A percentile compares a stretch with the other conserved stretches of the same genome.
phyloP scores from a whole-genome alignment of 148 eudicot genomes.

The Camellia sinensis region DNA sequence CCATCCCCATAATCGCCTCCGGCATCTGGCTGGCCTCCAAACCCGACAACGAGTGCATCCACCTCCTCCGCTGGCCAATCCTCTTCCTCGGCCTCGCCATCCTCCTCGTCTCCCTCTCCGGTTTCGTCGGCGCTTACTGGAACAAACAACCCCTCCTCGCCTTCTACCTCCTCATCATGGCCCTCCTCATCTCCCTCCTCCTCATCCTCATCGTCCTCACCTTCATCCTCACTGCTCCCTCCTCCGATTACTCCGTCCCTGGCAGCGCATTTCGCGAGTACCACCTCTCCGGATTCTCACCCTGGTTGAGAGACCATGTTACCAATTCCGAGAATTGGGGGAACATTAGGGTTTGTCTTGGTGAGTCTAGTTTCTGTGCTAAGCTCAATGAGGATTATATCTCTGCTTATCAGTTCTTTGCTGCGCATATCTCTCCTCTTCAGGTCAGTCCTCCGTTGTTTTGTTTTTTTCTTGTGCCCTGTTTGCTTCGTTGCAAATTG shows the following conservation, averaged over 20 bases:
- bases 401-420: conserved; percentile 53
- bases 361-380: conserved; percentile 46
- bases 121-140: conserved; percentile 40
- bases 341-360: conserved; percentile 69
- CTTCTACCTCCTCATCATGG: conserved; percentile 69
- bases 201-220: conserved; percentile 68
- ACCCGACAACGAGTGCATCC: conserved; percentile 85
- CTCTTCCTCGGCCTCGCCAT: conserved; percentile 52
- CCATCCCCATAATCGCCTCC: conserved; percentile 79
- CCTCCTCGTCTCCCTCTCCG: conserved; percentile 57
- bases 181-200: conserved; percentile 57
- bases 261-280: conserved; percentile 65
- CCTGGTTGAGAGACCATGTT: conserved; percentile 68
- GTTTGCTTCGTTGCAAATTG: neutral
- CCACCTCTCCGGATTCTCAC: conserved; percentile 62
- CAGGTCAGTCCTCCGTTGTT: conserved; percentile 40
- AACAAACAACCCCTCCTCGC: conserved; percentile 68
- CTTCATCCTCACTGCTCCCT: conserved; percentile 66
- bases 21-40: conserved; percentile 91
- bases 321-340: conserved; percentile 55
- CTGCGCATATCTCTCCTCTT: conserved; percentile 75
- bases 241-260: conserved; percentile 48
- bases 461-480: neutral
- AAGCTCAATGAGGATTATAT: conserved; percentile 46
- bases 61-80: conserved; percentile 77